Evolutionary conservation across 139 green algal species (phyloP).

Genomic region (Spirogloea muscicola): DNA sequence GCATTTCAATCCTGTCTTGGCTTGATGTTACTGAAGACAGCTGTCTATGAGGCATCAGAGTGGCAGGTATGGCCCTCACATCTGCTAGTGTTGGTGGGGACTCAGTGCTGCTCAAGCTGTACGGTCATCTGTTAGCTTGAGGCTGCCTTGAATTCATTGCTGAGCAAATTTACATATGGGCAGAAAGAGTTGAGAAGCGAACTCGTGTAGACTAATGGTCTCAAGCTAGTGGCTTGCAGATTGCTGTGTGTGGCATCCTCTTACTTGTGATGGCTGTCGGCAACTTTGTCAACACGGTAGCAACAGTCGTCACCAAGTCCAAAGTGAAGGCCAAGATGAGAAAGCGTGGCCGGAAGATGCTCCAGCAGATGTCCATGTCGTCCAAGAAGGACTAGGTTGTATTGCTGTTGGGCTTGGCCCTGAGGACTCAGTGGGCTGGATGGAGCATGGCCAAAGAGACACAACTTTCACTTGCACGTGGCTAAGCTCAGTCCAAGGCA

Average conservation of each 20-base stretch:
- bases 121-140: too few relatives aligned
- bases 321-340: constrained; percentile 39
- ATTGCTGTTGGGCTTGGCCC: neutral
- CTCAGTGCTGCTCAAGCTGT: too few relatives aligned
- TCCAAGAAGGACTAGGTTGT: neutral
- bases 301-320: constrained; percentile 32
- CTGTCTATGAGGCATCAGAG: constrained; percentile 31
- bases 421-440: neutral
- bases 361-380: constrained; percentile 23
- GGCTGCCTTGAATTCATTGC: too few relatives aligned
- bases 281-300: constrained; percentile 46
- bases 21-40: constrained; percentile 7
- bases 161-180: too few relatives aligned
- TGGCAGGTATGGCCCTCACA: constrained; percentile 40
- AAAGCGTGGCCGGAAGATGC: constrained; percentile 20
- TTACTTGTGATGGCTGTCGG: constrained; percentile 44
- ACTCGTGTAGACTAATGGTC: too few relatives aligned
- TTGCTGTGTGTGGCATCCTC: constrained; percentile 25
- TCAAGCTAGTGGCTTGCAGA: too few relatives aligned
- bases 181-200: too few relatives aligned
- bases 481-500: neutral
- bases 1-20: constrained; percentile 37
- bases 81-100: too few relatives aligned
- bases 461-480: neutral
- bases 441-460: neutral